Evolutionary conservation across 768 basidiomycete genomes (phyloP).

Genomic region (Sporobolomyces pararoseus): DNA sequence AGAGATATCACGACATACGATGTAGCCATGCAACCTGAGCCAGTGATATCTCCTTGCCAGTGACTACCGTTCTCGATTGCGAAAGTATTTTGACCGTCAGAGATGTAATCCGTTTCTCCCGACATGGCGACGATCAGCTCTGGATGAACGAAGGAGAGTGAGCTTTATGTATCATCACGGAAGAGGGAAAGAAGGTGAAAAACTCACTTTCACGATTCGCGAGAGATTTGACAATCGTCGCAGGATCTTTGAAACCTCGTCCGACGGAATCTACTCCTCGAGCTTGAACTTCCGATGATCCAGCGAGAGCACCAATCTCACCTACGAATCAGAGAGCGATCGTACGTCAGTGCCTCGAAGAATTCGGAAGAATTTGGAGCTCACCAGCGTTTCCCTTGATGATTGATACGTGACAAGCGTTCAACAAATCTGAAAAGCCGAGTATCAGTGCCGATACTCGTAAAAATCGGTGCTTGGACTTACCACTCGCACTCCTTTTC

Average conservation of each 20-base stretch:
- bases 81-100: slow-evolving; percentile 70
- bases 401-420: slow-evolving; percentile 55
- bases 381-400: slow-evolving; percentile 80
- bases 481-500: slow-evolving; percentile 62
- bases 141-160: slow-evolving; percentile 47
- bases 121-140: slow-evolving; percentile 78
- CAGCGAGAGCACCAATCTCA: slow-evolving; percentile 73
- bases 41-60: slow-evolving; percentile 75
- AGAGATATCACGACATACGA: too few relatives aligned
- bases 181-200: background rate
- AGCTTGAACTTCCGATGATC: slow-evolving; percentile 70
- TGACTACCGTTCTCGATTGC: slow-evolving; percentile 68
- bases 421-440: slow-evolving; percentile 32
- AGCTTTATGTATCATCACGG: background rate
- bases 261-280: slow-evolving; percentile 86
- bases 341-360: too few relatives aligned
- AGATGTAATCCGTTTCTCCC: slow-evolving; percentile 74
- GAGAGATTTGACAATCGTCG: slow-evolving; percentile 62
- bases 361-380: background rate
- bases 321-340: slow-evolving; percentile 47
- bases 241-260: slow-evolving; percentile 69
- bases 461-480: background rate
- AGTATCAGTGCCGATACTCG: background rate
- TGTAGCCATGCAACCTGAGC: slow-evolving; percentile 71
- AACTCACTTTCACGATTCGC: slow-evolving; percentile 66